Base-by-base conservation (phyloP, 306 rosid genomes). In the Mimosa pudica region DNA sequence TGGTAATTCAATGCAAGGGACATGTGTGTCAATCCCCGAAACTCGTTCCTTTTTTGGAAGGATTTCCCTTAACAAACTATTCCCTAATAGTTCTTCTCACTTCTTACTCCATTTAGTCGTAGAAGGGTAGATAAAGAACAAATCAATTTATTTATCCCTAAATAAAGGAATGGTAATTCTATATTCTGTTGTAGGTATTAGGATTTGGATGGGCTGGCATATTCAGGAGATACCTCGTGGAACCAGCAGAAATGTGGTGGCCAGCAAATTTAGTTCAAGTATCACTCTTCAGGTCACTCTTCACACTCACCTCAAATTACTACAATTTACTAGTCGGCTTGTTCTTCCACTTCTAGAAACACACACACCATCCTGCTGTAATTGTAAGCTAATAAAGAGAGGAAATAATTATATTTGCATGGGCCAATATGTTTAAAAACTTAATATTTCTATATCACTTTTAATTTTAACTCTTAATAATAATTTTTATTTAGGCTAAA, bases 171-270 rank as follows among this genome's bases (percentile, higher is more conserved):
- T 55, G 11, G 32, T 18, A 8, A 55, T 17, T 55, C 4, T 6
- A 7, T 57, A 18, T 57, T n/a, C 3, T 24, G 18, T 55, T 55
- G 1, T 57, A 94, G 97, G 97, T 92, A 47, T 84, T 94, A 63
- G 98, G 98, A 49, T 94, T 92, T 69, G 98, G 98, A 79, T 94
- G 98, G 98, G 98, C 98, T 38, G 97, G 98, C 55, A 92, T 94
- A 78, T 92, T 90, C 72, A 86, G 97, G 65, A 88, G 85, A 73
- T 90, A 94, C 76, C 74, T 94, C 74, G 98, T 94, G 24, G 98
- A 94, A 33, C 98, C 98, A 35, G 97, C 97, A 8, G 90, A 92
- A 47, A 94, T 94, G 98, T 94, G 97, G 98, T 94, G 98, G 98
- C 98, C 98, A 3, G 89, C 97, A 17, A 94, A 92, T 88, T 77